These are phyloP conservation scores for Apiotrichum sp. DNA, from an alignment of 1,284 basidiomycete genomes.

Conservation along the genomic window DNA sequence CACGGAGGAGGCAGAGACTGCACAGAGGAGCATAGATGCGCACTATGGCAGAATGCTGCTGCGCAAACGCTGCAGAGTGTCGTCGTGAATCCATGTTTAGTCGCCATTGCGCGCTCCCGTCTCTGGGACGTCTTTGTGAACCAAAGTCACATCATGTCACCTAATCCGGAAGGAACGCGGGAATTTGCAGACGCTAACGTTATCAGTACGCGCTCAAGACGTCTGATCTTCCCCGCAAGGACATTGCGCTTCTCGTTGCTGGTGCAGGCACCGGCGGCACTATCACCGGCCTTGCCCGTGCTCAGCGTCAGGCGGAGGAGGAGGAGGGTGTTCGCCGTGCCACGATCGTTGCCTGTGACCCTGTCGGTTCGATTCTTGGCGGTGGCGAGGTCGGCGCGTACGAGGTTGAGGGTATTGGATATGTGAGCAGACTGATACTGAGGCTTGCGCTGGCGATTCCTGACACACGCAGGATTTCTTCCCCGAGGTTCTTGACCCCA, in stretches of 20 bases:
- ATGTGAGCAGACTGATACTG: constrained; percentile 24
- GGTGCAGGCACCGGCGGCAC: constrained; percentile 95
- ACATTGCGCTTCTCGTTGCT: constrained; percentile 78
- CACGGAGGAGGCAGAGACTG: not conserved
- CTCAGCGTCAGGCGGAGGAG: constrained; percentile 59
- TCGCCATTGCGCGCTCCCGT: too few species aligned
- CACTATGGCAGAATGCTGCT: too few species aligned
- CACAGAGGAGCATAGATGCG: too few species aligned
- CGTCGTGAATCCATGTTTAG: too few species aligned
- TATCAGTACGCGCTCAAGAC: constrained; percentile 40
- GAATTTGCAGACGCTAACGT: not conserved
- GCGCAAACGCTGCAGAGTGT: too few species aligned
- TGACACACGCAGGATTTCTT: constrained; percentile 61
- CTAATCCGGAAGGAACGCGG: too few species aligned
- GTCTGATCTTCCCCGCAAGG: constrained; percentile 45
- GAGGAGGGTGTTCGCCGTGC: constrained; percentile 17
- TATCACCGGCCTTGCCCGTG: constrained; percentile 76
- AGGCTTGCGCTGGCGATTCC: not conserved
- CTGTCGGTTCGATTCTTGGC: constrained; percentile 79
- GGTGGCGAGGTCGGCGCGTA: constrained; percentile 61
- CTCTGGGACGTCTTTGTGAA: too few species aligned
- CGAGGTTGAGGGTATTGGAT: constrained; percentile 85
- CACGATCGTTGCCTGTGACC: constrained; percentile 78
- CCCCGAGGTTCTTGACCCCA: constrained; percentile 59
- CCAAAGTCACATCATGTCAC: too few species aligned